phyloP scores from a whole-genome alignment of 2,329 filamentous ascomycete genomes.

The Pseudocercospora fijiensis region DNA sequence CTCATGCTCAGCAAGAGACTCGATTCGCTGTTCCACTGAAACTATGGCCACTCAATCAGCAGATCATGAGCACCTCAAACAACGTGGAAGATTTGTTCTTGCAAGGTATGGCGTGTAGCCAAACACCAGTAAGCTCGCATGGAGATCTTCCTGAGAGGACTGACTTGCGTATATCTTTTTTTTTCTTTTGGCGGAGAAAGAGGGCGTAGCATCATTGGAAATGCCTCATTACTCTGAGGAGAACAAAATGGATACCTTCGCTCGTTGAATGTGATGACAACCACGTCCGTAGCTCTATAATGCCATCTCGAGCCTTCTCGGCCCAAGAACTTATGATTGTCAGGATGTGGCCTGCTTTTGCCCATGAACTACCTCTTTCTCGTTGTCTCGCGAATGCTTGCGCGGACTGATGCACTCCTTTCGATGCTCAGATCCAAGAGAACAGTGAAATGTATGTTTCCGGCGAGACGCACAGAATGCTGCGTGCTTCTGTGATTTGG shows the following conservation, averaged over 20 bases:
- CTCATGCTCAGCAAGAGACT: not conserved
- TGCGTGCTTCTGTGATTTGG: not conserved
- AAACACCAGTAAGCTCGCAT: conserved; percentile 31
- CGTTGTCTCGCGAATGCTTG: too few species aligned
- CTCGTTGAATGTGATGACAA: too few species aligned
- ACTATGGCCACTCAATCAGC: conserved; percentile 36
- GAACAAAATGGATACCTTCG: not conserved
- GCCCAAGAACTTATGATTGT: too few species aligned
- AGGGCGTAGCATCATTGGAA: not conserved
- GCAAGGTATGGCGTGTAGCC: conserved; percentile 30
- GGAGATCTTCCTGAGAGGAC: conserved; percentile 37
- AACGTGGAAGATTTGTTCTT: conserved; percentile 30
- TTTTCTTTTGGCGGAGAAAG: not conserved
- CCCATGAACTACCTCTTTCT: too few species aligned
- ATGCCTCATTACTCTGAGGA: not conserved
- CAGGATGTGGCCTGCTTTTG: too few species aligned
- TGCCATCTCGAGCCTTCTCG: too few species aligned
- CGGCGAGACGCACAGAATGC: not conserved
- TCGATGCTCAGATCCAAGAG: too few species aligned
- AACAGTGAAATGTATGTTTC: not conserved
- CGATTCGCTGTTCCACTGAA: conserved; percentile 28
- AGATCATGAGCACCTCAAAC: conserved; percentile 38
- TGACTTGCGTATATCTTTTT: conserved; percentile 33
- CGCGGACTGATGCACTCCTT: too few species aligned
- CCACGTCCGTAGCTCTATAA: too few species aligned